phyloP scores from a whole-genome alignment of 2,329 filamentous ascomycete genomes.

The Ascochyta clinopodiicola region DNA sequence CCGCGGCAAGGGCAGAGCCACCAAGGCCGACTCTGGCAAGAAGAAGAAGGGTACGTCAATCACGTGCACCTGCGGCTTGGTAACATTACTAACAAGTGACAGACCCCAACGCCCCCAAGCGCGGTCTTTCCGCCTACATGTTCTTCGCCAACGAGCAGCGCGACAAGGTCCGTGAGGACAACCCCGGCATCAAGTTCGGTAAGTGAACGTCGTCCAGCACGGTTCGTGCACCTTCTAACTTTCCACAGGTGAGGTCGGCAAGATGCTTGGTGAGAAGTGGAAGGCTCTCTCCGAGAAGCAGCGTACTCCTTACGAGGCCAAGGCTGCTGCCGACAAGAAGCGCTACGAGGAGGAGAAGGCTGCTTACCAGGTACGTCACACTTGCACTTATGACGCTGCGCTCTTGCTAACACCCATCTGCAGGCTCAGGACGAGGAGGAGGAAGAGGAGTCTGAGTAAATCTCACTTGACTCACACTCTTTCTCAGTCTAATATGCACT shows the following conservation, averaged over 20 bases:
- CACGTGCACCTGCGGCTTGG: constrained; percentile 18
- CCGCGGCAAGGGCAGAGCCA: constrained; percentile 66
- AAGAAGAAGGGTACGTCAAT: constrained; percentile 71
- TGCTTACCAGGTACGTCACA: constrained; percentile 60
- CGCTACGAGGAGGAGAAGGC: constrained; percentile 98
- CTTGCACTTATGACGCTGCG: not conserved
- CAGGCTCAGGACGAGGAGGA: constrained; percentile 41
- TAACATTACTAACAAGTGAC: constrained; percentile 19
- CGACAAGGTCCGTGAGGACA: constrained; percentile 97
- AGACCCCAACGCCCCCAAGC: constrained; percentile 99
- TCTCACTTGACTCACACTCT: constrained; percentile 15
- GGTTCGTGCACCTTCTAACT: constrained; percentile 23
- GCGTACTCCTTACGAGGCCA: constrained; percentile 91
- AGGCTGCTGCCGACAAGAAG: constrained; percentile 98
- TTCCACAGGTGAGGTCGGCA: constrained; percentile 86
- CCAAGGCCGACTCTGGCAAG: constrained; percentile 63
- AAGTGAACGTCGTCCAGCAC: constrained; percentile 44
- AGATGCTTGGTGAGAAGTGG: constrained; percentile 98
- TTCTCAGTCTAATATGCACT: constrained; percentile 15
- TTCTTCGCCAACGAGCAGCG: constrained; percentile 99
- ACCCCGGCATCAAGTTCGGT: constrained; percentile 97
- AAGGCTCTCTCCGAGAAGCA: constrained; percentile 95
- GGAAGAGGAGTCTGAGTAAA: constrained; percentile 51
- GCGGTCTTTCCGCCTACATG: constrained; percentile 99
- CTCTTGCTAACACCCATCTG: constrained; percentile 19